Evolutionary conservation across 208 protist species (phyloP), one percentile per base, ranked within the genome.

Genomic region (Baffinella frigidus): DNA sequence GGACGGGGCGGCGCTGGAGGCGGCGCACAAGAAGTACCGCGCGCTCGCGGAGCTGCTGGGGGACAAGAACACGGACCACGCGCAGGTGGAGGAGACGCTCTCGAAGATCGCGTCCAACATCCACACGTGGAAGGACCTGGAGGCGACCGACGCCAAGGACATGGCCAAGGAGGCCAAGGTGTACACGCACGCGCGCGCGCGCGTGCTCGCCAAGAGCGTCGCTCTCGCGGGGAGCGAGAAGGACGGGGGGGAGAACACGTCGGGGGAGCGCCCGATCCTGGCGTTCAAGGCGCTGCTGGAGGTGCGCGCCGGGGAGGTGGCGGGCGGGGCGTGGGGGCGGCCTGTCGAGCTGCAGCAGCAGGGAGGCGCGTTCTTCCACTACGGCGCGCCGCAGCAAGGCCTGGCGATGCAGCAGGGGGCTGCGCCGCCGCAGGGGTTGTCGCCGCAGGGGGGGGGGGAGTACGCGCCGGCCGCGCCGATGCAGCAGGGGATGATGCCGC

Each of bases 31-130:
- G 27, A 90, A 90, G 83, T 90, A 90, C 83, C 41, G 27, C 27
- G 27, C 44, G 11, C 83, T 90, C 9, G 83, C 51, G 36, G 56
- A 90, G 83, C 83, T 90, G 50, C 83, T 90, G 50, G 45, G 41
- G n/a, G 83, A 90, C 30, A 39, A 30, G 39, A 44, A 10, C 3
- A 61, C 83, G n/a, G 83, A 90, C 83, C 83, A 90, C 83, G 43
- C 14, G 24, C 83, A 90, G 74, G 83, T 90, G 44, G 83, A 90
- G 11, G 83, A 71, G 56, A 90, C 83, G 44, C 50, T 90, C 3
- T 73, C 56, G 41, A 90, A 90, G 83, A 90, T 90, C 56, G 83
- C 83, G 20, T 89, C 83, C 83, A 90, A 90, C 83, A 71, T 90
- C 41, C 83, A 90, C 50, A 73, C 83, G 14, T 90, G 83, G 83